phyloP scores from a whole-genome alignment of 306 rosid species.

The Dalbergia cultrata region DNA sequence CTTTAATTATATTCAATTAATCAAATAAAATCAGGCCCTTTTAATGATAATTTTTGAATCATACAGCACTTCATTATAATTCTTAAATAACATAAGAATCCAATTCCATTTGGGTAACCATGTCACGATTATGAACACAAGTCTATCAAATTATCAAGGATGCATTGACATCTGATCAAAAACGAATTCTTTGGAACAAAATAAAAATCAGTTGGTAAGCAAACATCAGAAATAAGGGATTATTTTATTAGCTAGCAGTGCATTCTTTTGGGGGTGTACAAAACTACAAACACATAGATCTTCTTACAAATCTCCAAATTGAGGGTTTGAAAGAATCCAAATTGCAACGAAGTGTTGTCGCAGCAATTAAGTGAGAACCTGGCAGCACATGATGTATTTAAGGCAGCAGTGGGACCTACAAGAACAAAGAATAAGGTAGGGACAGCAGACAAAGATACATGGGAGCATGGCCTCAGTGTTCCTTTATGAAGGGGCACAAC shows the following conservation, averaged over 20 bases:
- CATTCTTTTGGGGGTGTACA: background rate
- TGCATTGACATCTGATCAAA: too few relatives aligned
- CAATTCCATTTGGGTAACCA: too few relatives aligned
- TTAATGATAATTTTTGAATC: too few relatives aligned
- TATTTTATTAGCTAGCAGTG: background rate
- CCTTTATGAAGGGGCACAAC: slow-evolving; percentile 49
- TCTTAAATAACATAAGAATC: too few relatives aligned
- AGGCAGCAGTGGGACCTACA: slow-evolving; percentile 46
- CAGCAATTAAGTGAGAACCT: slow-evolving; percentile 14
- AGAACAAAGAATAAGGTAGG: slow-evolving; percentile 16
- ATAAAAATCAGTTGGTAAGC: too few relatives aligned
- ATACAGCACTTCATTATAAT: too few relatives aligned
- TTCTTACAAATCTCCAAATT: background rate
- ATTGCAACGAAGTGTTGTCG: slow-evolving; percentile 1
- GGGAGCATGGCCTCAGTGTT: slow-evolving; percentile 52
- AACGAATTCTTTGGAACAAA: too few relatives aligned
- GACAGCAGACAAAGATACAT: slow-evolving; percentile 61
- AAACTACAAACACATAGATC: background rate
- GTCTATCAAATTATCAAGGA: too few relatives aligned
- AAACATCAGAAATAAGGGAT: background rate
- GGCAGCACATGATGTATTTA: slow-evolving; percentile 27
- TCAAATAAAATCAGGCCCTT: too few relatives aligned
- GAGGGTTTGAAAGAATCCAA: background rate
- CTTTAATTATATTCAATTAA: too few relatives aligned
- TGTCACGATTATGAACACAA: too few relatives aligned